phyloP scores from a whole-genome alignment of 345 rosid species.

The Acer saccharum region DNA sequence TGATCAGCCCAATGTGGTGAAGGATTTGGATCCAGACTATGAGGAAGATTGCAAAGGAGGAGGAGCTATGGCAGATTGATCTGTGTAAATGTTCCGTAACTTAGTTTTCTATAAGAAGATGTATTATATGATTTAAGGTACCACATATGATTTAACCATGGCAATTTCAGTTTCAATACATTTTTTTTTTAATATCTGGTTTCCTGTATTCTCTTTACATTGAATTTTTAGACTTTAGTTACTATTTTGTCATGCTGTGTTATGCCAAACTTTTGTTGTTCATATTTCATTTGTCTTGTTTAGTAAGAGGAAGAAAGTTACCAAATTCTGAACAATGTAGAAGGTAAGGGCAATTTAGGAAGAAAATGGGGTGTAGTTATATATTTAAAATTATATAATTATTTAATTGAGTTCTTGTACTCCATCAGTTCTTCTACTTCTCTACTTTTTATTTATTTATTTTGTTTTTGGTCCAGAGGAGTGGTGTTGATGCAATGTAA shows the following conservation, averaged over 20 bases:
- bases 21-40: conserved; percentile 50
- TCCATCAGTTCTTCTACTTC: too few relatives aligned
- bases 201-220: background rate
- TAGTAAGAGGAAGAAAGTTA: background rate
- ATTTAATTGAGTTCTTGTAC: background rate
- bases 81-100: conserved; percentile 7
- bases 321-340: background rate
- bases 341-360: background rate
- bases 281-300: background rate
- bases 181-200: too few relatives aligned
- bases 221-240: background rate
- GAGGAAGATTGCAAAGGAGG: conserved; percentile 28
- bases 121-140: background rate
- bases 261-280: background rate
- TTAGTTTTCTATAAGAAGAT: background rate
- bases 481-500: background rate
- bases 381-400: too few relatives aligned
- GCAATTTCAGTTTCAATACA: background rate
- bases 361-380: background rate
- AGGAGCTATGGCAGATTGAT: conserved; percentile 4
- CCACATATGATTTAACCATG: background rate
- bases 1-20: conserved; percentile 25
- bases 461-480: background rate
- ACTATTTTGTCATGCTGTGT: background rate
- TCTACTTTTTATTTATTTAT: background rate